Conservation (phyloP, 2,329 filamentous ascomycete genomes). For the Talaromyces sp. region DNA sequence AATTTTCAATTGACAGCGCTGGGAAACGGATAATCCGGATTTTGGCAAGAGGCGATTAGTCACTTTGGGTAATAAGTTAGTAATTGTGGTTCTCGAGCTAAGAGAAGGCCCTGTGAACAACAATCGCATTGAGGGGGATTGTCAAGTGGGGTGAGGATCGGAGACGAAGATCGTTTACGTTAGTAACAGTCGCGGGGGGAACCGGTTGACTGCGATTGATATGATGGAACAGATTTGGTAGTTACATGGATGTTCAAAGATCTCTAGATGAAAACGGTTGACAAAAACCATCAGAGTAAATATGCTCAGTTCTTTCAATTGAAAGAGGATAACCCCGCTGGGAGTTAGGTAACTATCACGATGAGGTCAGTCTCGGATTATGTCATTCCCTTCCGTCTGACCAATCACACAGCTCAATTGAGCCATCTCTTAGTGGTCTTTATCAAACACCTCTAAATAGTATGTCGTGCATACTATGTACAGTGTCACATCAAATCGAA, state of each 20-base stretch:
- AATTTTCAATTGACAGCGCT: not conserved
- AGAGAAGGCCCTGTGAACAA: not conserved
- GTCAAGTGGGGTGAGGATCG: not conserved
- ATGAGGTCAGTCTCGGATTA: conserved; percentile 1
- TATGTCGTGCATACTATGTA: not conserved
- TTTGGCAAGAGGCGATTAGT: conserved; percentile 1
- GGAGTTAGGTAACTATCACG: not conserved
- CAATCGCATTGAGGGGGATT: not conserved
- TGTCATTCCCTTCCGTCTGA: not conserved
- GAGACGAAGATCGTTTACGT: not conserved
- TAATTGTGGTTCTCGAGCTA: not conserved
- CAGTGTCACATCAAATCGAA: not conserved
- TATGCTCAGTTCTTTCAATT: not conserved
- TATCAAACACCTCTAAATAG: no score
- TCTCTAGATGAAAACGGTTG: not conserved
- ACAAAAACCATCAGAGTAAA: not conserved
- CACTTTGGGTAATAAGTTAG: not conserved
- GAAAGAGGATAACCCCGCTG: not conserved
- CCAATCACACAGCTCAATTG: not conserved
- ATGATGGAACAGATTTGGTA: not conserved
- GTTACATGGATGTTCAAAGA: not conserved
- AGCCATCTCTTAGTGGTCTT: not conserved
- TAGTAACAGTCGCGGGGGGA: not conserved
- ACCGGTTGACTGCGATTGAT: not conserved
- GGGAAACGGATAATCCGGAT: not conserved